Base-by-base conservation (phyloP, 2,329 filamentous ascomycete species). In the Nemania abortiva region DNA sequence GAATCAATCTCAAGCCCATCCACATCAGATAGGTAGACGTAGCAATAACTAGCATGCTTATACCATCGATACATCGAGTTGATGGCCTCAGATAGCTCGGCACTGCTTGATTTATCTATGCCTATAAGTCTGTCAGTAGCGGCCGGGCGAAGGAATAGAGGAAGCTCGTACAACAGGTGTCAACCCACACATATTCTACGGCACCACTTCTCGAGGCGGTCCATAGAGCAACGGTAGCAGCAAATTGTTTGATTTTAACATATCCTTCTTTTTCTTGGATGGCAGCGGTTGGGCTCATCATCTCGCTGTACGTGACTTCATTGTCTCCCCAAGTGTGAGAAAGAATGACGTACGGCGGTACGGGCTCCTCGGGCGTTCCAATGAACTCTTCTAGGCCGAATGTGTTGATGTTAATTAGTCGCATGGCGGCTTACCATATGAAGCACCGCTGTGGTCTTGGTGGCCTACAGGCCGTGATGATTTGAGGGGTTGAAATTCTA, bases 1-100 rank as follows among this genome's bases (percentile, higher is more conserved):
- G 60, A 24, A 20, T 7, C 37, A 49, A 22, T 18, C 20, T 60
- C 20, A 13, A 64, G 37, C 20, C 60, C 27, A 47, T 9, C 39
- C 10, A 54, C n/a, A 20, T 27, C 37, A 6, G 29, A 53, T 9
- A 63, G 54, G 27, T 67, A 58, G 42, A 63, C 24, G 52, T 50
- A 56, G 55, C 52, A 67, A 52, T 58, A 24, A n/a, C 10, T 27
- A n/a, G 42, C 58, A 9, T 63, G 11, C 37, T 58, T 63, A 54
- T 53, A 67, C n/a, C 22, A 63, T 22, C 18, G 31, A 58, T 22
- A 53, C 34, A 63, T 58, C 18, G 45, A 58, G 45, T 47, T 65
- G 37, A 52, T 54, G 6, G 24, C 47, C 13, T 59, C 34, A 4
- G 62, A 53, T 58, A 53, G 10, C 42, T 53, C 27, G 3, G 31